A percentile compares a stretch with the other conserved stretches of the same genome.
phyloP scores from a whole-genome alignment of 306 rosid genomes.

The Rosa multiflora region DNA sequence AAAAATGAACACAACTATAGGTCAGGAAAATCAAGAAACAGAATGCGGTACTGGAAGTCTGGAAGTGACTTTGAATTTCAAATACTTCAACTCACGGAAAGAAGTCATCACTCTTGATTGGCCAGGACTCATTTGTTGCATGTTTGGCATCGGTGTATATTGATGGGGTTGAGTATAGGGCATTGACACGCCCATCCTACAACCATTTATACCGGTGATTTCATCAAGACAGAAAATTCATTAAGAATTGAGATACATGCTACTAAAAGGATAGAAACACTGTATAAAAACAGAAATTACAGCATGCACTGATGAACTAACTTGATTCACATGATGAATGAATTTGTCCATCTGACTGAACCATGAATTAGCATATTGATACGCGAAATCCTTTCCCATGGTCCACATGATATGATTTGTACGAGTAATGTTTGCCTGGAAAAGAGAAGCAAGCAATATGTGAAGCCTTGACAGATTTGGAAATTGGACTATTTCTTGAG shows the following conservation, averaged over 20 bases:
- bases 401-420: conserved; percentile 91
- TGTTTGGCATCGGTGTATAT: conserved; percentile 81
- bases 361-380: conserved; percentile 86
- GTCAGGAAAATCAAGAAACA: conserved; percentile 15
- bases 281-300: not conserved
- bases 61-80: conserved; percentile 7
- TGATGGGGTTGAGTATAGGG: conserved; percentile 83
- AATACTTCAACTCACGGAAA: conserved; percentile 65
- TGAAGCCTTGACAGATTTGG: conserved; percentile 14
- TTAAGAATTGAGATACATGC: not conserved
- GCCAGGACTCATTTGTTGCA: conserved; percentile 71
- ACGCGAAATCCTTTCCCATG: conserved; percentile 88
- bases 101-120: conserved; percentile 75
- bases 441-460: not conserved
- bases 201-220: conserved; percentile 10
- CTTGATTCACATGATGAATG: conserved; percentile 85
- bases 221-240: not conserved
- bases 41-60: not conserved
- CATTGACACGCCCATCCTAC: conserved; percentile 86
- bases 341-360: conserved; percentile 94
- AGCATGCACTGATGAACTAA: conserved; percentile 8
- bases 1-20: conserved; percentile 21
- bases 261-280: not conserved
- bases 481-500: too few relatives aligned
- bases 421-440: conserved; percentile 75